Percentiles rank a stretch among this genome's conserved stretches.
Evolutionary conservation across 129 eudicot species (phyloP).

Genomic region (Centrapalus pauciflorus): DNA sequence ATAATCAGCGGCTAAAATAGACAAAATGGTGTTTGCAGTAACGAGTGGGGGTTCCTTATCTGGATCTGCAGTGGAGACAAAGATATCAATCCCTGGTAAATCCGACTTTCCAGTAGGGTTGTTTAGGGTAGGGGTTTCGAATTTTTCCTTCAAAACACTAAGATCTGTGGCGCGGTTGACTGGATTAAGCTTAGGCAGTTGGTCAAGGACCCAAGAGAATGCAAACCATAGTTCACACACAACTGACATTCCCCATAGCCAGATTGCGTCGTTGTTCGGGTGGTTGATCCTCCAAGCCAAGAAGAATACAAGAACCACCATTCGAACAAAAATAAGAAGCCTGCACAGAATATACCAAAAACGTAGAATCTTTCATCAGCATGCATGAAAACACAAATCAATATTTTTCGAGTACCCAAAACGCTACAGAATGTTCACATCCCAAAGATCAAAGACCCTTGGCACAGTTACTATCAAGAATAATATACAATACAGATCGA

Average conservation of each 20-base stretch:
- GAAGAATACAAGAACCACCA: constrained; percentile 50
- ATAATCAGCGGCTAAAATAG: constrained; percentile 60
- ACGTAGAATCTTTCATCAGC: too few relatives aligned
- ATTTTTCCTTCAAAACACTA: constrained; percentile 46
- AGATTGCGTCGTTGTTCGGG: constrained; percentile 59
- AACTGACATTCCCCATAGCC: constrained; percentile 67
- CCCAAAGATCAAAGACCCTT: too few relatives aligned
- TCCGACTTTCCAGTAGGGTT: constrained; percentile 66
- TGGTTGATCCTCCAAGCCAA: constrained; percentile 50
- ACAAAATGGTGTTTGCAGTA: constrained; percentile 65
- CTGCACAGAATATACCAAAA: too few relatives aligned
- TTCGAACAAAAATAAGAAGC: constrained; percentile 45
- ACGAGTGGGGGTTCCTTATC: constrained; percentile 77
- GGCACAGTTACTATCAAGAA: too few relatives aligned
- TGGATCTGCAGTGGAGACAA: constrained; percentile 72
- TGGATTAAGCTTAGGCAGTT: constrained; percentile 60
- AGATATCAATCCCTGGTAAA: constrained; percentile 59
- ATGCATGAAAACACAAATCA: background rate
- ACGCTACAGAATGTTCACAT: too few relatives aligned
- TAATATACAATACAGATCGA: too few relatives aligned
- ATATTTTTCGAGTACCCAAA: too few relatives aligned
- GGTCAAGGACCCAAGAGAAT: constrained; percentile 69
- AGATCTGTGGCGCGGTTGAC: constrained; percentile 64
- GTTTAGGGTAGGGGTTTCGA: constrained; percentile 46
- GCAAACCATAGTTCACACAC: constrained; percentile 67